Evolutionary conservation across 345 rosid species (phyloP), one percentile per base, ranked within the genome.

Genomic region (Geranium rotundifolium): DNA sequence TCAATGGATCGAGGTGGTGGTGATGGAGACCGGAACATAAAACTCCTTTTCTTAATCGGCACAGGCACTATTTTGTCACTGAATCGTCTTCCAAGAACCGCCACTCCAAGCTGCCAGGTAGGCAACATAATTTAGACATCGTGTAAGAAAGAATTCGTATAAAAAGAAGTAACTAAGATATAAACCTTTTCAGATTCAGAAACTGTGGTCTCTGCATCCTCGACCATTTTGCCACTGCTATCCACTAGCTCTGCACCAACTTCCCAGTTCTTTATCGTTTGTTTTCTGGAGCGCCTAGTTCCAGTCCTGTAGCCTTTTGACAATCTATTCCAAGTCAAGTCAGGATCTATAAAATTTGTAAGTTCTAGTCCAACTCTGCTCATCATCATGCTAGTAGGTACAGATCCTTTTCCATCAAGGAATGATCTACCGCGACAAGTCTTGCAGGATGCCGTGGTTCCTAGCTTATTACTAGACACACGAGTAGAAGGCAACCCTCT

Each of bases 1-100:
- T 46, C 52, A 46, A 46, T 2, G 14, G 52, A 14, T 52, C 65
- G 56, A 3, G 75, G 60, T 50, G 66, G 73, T 29, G 76, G 76
- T 54, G 85, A 67, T 0, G 56, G 68, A 31, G 80, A 67, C 27
- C 39, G 61, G 52, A 67, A 63, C 57, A 66, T 62, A 67, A 69
- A 63, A 72, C 82, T 74, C 41, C 84, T 67, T 66, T 85, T 85
- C 75, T 85, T 82, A 17, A 79, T 67, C 1, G 87, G 90, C 31
- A 80, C 79, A 49, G 75, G 70, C 67, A 73, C 82, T 62, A 66
- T 63, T 67, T 71, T 76, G 66, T 72, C 84, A 46, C 77, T 69
- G 41, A 82, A 80, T 62, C 75, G 80, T 19, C 72, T 72, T 17
- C 84, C 83, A 65, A 75, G 72, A 69, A 82, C 72, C 67, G 80